These are phyloP conservation scores for Erythrobasidium yunnanense DNA, from an alignment of 768 basidiomycete genomes.

Conservation along the genomic window DNA sequence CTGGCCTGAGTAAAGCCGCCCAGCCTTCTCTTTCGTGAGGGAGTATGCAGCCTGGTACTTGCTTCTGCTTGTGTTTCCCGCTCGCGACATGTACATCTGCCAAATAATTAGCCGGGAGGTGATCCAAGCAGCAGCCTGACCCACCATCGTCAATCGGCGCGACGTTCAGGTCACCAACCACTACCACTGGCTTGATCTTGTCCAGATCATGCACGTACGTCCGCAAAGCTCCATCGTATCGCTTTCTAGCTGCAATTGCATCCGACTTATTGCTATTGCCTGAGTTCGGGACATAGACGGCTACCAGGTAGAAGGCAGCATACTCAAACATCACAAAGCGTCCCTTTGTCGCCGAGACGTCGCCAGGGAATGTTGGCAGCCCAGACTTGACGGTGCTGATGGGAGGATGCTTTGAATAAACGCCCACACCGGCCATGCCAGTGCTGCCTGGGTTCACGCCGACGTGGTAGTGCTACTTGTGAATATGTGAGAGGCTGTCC, in stretches of 20 bases:
- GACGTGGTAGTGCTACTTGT: not conserved
- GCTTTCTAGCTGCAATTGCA: not conserved
- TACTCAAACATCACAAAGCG: slow-evolving; percentile 15
- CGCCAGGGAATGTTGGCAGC: not conserved
- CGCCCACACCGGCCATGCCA: slow-evolving; percentile 4
- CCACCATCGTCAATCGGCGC: slow-evolving; percentile 14
- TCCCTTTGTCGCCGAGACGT: not conserved
- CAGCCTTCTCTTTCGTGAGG: slow-evolving; percentile 22
- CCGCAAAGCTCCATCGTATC: slow-evolving; percentile 2
- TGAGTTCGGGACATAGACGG: slow-evolving; percentile 12
- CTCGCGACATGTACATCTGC: slow-evolving; percentile 10
- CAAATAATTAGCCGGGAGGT: not conserved
- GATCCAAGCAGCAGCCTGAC: not conserved
- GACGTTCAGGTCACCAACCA: slow-evolving; percentile 19
- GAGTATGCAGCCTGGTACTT: slow-evolving; percentile 19
- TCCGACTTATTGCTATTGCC: slow-evolving; percentile 1
- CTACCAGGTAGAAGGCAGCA: slow-evolving; percentile 6
- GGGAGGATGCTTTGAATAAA: not conserved
- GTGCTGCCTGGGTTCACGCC: slow-evolving; percentile 14
- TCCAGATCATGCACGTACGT: not conserved
- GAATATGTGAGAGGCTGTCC: not conserved
- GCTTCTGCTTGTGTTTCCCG: slow-evolving; percentile 11
- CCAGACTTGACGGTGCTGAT: slow-evolving; percentile 8
- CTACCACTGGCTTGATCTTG: slow-evolving; percentile 4
- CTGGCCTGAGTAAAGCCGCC: not conserved